Base-by-base conservation (phyloP, 208 protist genomes). In the Acanthamoeba healyi region DNA sequence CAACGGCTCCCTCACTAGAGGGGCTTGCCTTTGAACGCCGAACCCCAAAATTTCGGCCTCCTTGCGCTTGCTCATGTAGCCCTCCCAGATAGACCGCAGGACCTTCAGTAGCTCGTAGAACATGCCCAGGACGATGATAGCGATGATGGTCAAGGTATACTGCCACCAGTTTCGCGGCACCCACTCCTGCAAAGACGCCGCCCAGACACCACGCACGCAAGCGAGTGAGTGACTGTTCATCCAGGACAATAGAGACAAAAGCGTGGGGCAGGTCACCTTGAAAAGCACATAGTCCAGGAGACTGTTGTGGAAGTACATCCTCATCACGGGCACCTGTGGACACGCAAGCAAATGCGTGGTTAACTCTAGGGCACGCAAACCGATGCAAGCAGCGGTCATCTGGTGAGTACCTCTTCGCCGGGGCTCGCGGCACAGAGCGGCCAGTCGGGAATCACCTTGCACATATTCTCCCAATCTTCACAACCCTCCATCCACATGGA, bases 241-340 rank as follows among this genome's bases (percentile, higher is more conserved):
- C n/a, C n/a, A n/a, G n/a, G n/a, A n/a, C n/a, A n/a, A n/a, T n/a
- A n/a, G n/a, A n/a, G n/a, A n/a, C n/a, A n/a, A n/a, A n/a, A n/a
- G n/a, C n/a, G n/a, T n/a, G n/a, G n/a, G n/a, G n/a, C n/a, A n/a
- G n/a, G n/a, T n/a, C n/a, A n/a, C n/a, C n/a, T n/a, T 61, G 29
- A 95, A 95, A 0, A 95, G 44, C 19, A 95, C 70, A 32, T 95
- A 95, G 34, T 95, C 94, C 24, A 82, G 32, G 19, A 94, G 79
- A 65, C 90, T 79, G 22, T 65, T 91, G 24, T 95, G 94, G 90
- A 95, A 95, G 46, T 81, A 95, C 94, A 95, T 95, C 58, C 49
- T 88, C 94, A 95, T 95, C 9, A 84, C 12, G n/a, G 90, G 89
- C 24, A 51, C 6, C 38, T n/a, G n/a, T n/a, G n/a, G n/a, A n/a